phyloP scores from a whole-genome alignment of 208 protist genomes.

The Leishmania tarentolae region DNA sequence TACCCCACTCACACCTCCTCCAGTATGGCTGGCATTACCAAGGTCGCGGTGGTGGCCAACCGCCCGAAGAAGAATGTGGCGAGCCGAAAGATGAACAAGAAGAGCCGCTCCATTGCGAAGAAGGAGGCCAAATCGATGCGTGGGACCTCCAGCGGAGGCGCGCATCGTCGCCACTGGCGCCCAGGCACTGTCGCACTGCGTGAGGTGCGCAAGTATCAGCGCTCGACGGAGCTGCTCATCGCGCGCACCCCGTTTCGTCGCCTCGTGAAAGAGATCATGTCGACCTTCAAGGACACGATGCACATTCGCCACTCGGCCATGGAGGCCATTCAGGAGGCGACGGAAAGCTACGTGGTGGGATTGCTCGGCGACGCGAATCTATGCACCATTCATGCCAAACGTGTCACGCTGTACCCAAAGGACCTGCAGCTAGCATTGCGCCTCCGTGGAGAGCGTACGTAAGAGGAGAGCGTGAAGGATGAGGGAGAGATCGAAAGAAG shows the following conservation, averaged over 20 bases:
- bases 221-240: constrained; percentile 98
- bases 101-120: constrained; percentile 72
- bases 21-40: constrained; percentile 55
- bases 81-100: constrained; percentile 75
- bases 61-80: constrained; percentile 75
- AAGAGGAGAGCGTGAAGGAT: neutral
- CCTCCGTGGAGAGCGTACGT: constrained; percentile 95
- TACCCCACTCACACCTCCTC: neutral
- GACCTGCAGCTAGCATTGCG: constrained; percentile 98
- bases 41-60: constrained; percentile 62
- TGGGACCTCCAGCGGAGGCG: constrained; percentile 65
- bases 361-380: constrained; percentile 96
- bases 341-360: constrained; percentile 95
- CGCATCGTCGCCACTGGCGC: constrained; percentile 97
- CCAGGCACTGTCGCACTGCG: constrained; percentile 99
- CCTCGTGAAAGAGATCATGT: constrained; percentile 98
- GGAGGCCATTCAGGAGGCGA: constrained; percentile 97
- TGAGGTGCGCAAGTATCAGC: constrained; percentile 99
- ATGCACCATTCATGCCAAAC: constrained; percentile 98
- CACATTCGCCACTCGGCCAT: constrained; percentile 71
- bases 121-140: constrained; percentile 41
- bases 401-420: constrained; percentile 99
- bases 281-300: constrained; percentile 92
- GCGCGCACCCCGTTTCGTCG: constrained; percentile 99
- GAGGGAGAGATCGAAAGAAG: neutral